Evolutionary conservation across 139 green algal genomes (phyloP).

Genomic region (Tetratostichococcus sp.): DNA sequence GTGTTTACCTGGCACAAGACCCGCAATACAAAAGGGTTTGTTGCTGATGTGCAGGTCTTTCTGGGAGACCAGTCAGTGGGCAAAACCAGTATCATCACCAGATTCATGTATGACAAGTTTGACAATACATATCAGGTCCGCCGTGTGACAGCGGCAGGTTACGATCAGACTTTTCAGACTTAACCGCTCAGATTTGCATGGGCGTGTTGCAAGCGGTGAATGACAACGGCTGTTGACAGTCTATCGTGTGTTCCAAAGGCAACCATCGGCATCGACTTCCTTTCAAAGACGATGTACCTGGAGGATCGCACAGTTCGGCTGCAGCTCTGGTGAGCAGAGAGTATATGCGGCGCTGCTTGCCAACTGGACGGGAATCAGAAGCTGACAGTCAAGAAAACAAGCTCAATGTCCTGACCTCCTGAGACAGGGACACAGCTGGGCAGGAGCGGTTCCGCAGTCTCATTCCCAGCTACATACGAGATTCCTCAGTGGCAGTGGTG

Average conservation of each 20-base stretch:
- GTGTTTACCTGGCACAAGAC: too few relatives aligned
- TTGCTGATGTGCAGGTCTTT: slow-evolving; percentile 65
- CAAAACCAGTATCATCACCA: slow-evolving; percentile 98
- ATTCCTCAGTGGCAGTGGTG: slow-evolving; percentile 95
- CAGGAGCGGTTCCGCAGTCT: slow-evolving; percentile 96
- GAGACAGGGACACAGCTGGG: slow-evolving; percentile 91
- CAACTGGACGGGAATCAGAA: too few relatives aligned
- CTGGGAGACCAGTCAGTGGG: slow-evolving; percentile 87
- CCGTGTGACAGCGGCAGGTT: not conserved
- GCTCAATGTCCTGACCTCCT: too few relatives aligned
- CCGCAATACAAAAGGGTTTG: too few relatives aligned
- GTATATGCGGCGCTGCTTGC: too few relatives aligned
- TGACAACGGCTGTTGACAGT: too few relatives aligned
- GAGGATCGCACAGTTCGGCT: slow-evolving; percentile 97
- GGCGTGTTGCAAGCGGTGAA: too few relatives aligned
- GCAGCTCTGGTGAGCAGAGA: slow-evolving; percentile 86
- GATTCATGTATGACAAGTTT: slow-evolving; percentile 99
- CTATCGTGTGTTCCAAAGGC: slow-evolving; percentile 71
- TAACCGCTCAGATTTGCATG: too few relatives aligned
- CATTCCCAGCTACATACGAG: slow-evolving; percentile 97
- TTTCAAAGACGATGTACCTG: slow-evolving; percentile 99
- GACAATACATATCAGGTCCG: slow-evolving; percentile 96
- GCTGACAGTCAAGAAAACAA: too few relatives aligned
- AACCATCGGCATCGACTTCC: slow-evolving; percentile 99
- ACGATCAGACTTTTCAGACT: too few relatives aligned